These are phyloP conservation scores for Fusarium pseudograminearum DNA, from an alignment of 2,329 filamentous ascomycete species.

Conservation along the genomic window DNA sequence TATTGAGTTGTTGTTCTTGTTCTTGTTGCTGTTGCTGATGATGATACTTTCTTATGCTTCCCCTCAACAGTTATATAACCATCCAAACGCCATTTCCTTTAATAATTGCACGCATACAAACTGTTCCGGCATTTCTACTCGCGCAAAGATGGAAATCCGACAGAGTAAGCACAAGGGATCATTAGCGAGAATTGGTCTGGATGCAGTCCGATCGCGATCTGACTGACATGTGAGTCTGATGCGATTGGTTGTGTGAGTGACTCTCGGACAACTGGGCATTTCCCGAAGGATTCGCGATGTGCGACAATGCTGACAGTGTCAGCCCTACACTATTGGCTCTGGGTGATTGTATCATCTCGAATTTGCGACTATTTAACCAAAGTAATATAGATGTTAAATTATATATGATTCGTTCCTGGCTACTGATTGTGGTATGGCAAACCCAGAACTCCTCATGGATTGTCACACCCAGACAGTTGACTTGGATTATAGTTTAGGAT, in stretches of 20 bases:
- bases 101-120: not conserved
- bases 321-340: not conserved
- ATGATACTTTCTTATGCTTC: not conserved
- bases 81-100: not conserved
- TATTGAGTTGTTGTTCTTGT: not conserved
- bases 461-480: no score
- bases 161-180: not conserved
- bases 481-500: no score
- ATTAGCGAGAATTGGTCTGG: not conserved
- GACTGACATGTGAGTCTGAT: not conserved
- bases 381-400: not conserved
- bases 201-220: not conserved
- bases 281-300: not conserved
- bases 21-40: not conserved
- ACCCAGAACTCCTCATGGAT: no score
- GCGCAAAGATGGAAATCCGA: conserved; percentile 25
- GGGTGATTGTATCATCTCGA: accelerated
- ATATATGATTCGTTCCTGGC: no score
- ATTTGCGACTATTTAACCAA: not conserved
- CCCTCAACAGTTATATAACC: conserved; percentile 9
- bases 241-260: not conserved
- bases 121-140: not conserved
- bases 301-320: not conserved
- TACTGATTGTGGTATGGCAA: no score
- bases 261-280: conserved; percentile 7